Evolutionary conservation across 78 protist species (phyloP).

Genomic region (Acrasis kona): DNA sequence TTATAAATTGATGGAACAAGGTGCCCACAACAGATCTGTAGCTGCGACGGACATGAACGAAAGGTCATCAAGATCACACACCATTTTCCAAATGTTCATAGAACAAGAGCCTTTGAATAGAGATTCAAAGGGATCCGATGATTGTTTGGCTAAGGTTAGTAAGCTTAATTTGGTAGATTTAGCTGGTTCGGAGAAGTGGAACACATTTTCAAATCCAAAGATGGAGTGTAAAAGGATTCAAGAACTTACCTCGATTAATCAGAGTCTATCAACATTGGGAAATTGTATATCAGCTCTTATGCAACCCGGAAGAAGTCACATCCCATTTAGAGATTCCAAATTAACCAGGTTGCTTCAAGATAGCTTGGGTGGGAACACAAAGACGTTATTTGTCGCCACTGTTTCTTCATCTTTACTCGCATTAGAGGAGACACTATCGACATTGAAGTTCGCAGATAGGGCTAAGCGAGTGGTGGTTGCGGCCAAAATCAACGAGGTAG

Average conservation of each 20-base stretch:
- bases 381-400: slow-evolving; percentile 67
- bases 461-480: slow-evolving; percentile 79
- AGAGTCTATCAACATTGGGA: too few relatives aligned
- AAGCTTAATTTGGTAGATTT: slow-evolving; percentile 44
- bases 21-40: background rate
- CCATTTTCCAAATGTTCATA: too few relatives aligned
- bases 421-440: slow-evolving; percentile 71
- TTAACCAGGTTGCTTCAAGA: too few relatives aligned
- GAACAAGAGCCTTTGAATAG: too few relatives aligned
- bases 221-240: too few relatives aligned
- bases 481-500: slow-evolving; percentile 66
- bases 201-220: too few relatives aligned
- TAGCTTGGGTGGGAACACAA: slow-evolving; percentile 49
- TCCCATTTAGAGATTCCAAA: slow-evolving; percentile 62
- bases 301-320: too few relatives aligned
- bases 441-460: slow-evolving; percentile 83
- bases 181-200: slow-evolving; percentile 65
- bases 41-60: background rate
- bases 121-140: too few relatives aligned
- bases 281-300: too few relatives aligned
- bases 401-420: slow-evolving; percentile 47
- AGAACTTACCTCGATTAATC: too few relatives aligned
- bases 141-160: too few relatives aligned
- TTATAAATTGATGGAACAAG: background rate
- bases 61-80: background rate